phyloP scores from a whole-genome alignment of 164 flowering plant genomes.

The Houttuynia cordata region DNA sequence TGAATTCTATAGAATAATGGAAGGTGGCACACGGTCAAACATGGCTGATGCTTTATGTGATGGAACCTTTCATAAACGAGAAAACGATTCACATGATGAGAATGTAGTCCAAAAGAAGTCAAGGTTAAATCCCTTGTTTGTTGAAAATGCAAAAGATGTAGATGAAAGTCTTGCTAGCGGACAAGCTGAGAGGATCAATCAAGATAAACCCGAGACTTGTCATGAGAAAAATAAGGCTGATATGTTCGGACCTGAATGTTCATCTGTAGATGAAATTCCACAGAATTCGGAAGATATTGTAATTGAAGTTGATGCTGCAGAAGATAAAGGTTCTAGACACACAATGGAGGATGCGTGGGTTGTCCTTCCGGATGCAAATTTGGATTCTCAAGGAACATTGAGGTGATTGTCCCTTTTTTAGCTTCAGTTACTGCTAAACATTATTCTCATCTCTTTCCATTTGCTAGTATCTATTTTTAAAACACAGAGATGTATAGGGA shows the following conservation, averaged over 20 bases:
- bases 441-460: too few species aligned
- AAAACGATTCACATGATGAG: conserved; percentile 4
- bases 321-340: conserved; percentile 83
- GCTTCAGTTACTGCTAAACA: too few species aligned
- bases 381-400: conserved; percentile 41
- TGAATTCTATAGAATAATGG: not conserved
- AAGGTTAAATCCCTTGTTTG: conserved; percentile 5
- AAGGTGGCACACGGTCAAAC: not conserved
- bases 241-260: conserved; percentile 1
- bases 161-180: conserved; percentile 1
- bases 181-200: not conserved
- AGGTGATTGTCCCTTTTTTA: conserved; percentile 24
- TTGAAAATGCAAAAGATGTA: conserved; percentile 6
- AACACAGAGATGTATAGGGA: too few species aligned
- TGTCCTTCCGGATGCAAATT: conserved; percentile 43
- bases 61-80: conserved; percentile 11
- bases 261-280: conserved; percentile 1
- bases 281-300: not conserved
- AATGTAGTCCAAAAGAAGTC: conserved; percentile 13
- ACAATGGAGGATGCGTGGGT: conserved; percentile 90
- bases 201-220: not conserved
- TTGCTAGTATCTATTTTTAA: too few species aligned
- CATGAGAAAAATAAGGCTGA: conserved; percentile 1
- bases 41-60: not conserved
- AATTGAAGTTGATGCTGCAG: conserved; percentile 71